Evolutionary conservation across 2,329 filamentous ascomycete species (phyloP), one percentile per base, ranked within the genome.

Genomic region (Fusarium nurragi): DNA sequence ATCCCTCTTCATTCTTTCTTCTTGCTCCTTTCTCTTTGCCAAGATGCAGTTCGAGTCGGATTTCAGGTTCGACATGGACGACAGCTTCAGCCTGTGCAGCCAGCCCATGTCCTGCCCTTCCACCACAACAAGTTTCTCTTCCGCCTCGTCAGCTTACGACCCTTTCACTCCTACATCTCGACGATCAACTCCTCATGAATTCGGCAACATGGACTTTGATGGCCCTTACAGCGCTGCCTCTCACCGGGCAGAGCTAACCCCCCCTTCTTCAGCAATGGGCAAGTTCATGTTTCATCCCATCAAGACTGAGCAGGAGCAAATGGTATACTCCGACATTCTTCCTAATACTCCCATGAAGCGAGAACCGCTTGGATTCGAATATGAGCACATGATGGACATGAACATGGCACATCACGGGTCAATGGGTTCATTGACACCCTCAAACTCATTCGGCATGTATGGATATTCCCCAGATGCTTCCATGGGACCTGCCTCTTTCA

Each of bases 81-180:
- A 79, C 60, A 72, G 71, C 74, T 79, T 78, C 70, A 76, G 70
- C 67, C 66, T 77, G 60, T 76, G 74, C 69, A 75, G 70, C 48
- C 76, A 77, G 64, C 50, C 74, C 61, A 72, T 79, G 68, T 71
- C 76, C 34, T 77, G 75, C 54, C 73, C 77, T 16, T 76, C 76
- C 21, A 70, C 75, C 34, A 68, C 71, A 30, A 73, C 70, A 34
- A 80, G 77, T 72, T 80, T 78, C 65, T 79, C 78, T 8, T 78
- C 78, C 10, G 73, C 75, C 26, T 78, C 77, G 25, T 79, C 77
- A 28, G 67, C 71, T 48, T 81, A 79, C 74, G 79, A 79, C 37
- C 75, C 79, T 23, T 81, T 77, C 59, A 82, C 80, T 37, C 80
- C 80, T 40, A 77, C 74, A 26, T 81, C 81, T 54, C 75, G 78